Evolutionary conservation across 148 eudicot genomes (phyloP).

Genomic region (Camellia japonica): DNA sequence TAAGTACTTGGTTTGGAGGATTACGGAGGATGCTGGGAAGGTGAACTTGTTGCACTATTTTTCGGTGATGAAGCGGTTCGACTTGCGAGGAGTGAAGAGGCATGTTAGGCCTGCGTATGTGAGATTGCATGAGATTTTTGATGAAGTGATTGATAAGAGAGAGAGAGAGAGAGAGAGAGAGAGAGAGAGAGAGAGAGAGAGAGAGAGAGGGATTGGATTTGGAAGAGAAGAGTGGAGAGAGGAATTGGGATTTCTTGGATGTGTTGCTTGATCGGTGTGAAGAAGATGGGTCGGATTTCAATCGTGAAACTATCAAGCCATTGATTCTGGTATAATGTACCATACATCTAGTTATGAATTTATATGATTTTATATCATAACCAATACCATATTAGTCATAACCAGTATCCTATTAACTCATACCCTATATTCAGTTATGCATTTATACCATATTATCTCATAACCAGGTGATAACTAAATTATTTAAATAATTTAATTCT

Average conservation of each 20-base stretch:
- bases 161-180: neutral
- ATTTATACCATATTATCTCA: too few relatives aligned
- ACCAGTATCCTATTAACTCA: too few relatives aligned
- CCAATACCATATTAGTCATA: too few relatives aligned
- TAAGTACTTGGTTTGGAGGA: constrained; percentile 11
- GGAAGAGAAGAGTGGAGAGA: neutral
- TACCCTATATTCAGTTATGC: too few relatives aligned
- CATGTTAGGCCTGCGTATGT: neutral
- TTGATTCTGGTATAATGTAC: neutral
- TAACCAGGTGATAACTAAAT: too few relatives aligned
- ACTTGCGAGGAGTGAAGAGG: constrained; percentile 12
- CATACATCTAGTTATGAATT: too few relatives aligned
- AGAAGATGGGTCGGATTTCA: neutral
- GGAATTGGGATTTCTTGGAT: constrained; percentile 16
- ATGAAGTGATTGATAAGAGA: neutral
- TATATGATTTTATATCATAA: too few relatives aligned
- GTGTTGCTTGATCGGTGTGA: constrained; percentile 3
- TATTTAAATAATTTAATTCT: too few relatives aligned
- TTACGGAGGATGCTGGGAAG: constrained; percentile 9
- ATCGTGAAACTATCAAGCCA: neutral
- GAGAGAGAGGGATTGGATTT: neutral
- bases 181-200: too few relatives aligned
- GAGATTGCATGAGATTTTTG: constrained; percentile 8
- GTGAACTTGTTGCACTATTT: constrained; percentile 16
- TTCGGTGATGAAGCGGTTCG: constrained; percentile 2